Evolutionary conservation across 2,329 filamentous ascomycete genomes (phyloP), one percentile per base, ranked within the genome.

Genomic region (Sclerotinia trifoliorum): DNA sequence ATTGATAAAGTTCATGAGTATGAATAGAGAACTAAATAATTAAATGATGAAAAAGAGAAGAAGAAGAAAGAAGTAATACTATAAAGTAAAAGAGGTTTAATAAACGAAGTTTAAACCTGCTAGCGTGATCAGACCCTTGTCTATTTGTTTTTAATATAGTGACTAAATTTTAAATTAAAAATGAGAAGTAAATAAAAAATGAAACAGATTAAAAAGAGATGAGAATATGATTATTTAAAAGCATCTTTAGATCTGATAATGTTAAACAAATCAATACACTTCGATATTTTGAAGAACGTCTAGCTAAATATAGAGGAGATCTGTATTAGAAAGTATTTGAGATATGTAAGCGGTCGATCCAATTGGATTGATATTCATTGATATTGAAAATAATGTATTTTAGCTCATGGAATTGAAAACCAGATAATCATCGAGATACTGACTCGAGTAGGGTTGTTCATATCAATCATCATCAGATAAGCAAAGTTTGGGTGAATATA

Each of bases 61-160:
- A 3, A 42, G 15, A 11, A 39, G 26, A 26, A 39, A 42, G 39
- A 15, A 17, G 5, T n/a, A 42, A 3, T 32, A n/a, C 3, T 35
- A 56, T 32, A 62, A 24, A 19, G 26, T 24, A 21, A 58, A 58
- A 65, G 29, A 65, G 39, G 26, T 39, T 24, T 19, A 29, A 58
- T 65, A 24, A 58, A 58, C 63, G 29, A 21, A 65, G 26, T 42
- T 58, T 58, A 65, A 65, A 58, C 29, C 29, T 58, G 52, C 52
- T 58, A 65, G 52, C 51, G 63, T 44, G 39, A 42, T 17, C 24
- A n/a, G 19, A 13, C 39, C 39, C 63, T 57, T 58, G 15, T 24
- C 26, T 48, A 63, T 48, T 51, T 51, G 32, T 15, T 26, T 19
- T 24, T 26, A 11, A 51, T 39, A 63, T 24, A 49, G 21, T 46